Base-by-base conservation (phyloP, 2,329 filamentous ascomycete genomes). In the Cryoendolithus antarcticus region DNA sequence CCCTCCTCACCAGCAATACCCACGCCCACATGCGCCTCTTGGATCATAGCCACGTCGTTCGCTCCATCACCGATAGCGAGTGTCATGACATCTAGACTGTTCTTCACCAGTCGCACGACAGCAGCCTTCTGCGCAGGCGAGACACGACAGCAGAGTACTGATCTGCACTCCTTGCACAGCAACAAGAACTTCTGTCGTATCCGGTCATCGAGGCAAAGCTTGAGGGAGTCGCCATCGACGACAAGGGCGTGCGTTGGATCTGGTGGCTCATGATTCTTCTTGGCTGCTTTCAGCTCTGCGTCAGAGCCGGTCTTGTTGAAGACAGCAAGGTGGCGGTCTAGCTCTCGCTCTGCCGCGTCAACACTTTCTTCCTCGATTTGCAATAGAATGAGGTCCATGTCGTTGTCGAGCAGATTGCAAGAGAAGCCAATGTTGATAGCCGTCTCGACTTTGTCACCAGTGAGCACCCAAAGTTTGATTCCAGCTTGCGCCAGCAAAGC, bases 401-500 rank as follows among this genome's bases (percentile, higher is more conserved):
- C 85, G 61, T 95, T 98, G 63, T 89, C 86, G 40, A 98, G 74
- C 27, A 98, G 71, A 52, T 98, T 98, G 68, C 93, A 98, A 8
- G 93, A 98, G 63, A 96, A 98, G 2, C 91, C 91, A 57, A 98
- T 98, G 65, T 98, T 98, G 76, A 98, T 98, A 42, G 93, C 91
- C 15, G 91, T 98, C 64, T 98, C 91, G 27, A 96, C 89, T 63
- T 96, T 98, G 70, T 98, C 91, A 47, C 93, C 91, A 10, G 91
- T 98, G 48, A 98, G 67, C 39, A 98, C 91, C 91, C 91, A 98
- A 6, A 98, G 75, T 63, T 98, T 98, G 63, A 98, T 95, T 59
- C 93, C 93, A 39, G 91, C 91, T 54, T 86, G 77, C 24, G 82
- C 89, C 38, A 98, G 77, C 33, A 98, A 67, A 37, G 82, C 83